Conservation (phyloP, 2,329 filamentous ascomycete genomes). For the Clonostachys solani region DNA sequence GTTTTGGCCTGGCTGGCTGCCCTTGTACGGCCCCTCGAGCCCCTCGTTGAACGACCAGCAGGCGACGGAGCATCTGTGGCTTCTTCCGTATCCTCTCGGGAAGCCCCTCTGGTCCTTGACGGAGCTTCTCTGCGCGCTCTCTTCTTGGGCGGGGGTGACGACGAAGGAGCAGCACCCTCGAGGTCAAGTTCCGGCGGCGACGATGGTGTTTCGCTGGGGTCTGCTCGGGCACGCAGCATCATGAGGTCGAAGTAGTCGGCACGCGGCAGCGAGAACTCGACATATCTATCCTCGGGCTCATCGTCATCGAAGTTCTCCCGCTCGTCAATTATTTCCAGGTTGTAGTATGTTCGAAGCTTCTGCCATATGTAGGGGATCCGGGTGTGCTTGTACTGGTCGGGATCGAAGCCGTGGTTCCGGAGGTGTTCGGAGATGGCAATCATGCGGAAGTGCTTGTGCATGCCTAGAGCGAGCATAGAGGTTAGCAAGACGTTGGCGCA, state of each 20-base stretch:
- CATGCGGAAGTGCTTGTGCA: conserved; percentile 94
- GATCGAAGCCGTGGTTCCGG: conserved; percentile 74
- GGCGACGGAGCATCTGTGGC: conserved; percentile 30
- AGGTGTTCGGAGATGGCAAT: conserved; percentile 79
- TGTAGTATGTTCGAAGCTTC: conserved; percentile 80
- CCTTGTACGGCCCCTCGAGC: conserved; percentile 37
- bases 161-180: conserved; percentile 14
- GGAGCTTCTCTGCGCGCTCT: conserved; percentile 34
- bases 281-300: conserved; percentile 54
- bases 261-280: conserved; percentile 59
- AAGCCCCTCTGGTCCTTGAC: conserved; percentile 32
- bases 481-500: not conserved
- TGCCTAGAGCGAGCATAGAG: conserved; percentile 44
- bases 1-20: conserved; percentile 35
- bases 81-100: conserved; percentile 44
- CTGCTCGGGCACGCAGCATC: conserved; percentile 36
- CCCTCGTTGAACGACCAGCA: conserved; percentile 30
- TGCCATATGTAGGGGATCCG: conserved; percentile 88
- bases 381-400: conserved; percentile 69
- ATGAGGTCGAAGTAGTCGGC: conserved; percentile 41
- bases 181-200: conserved; percentile 42
- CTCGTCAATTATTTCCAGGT: conserved; percentile 81
- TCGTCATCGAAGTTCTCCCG: conserved; percentile 67
- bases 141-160: conserved; percentile 30
- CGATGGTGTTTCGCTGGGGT: conserved; percentile 40